These are phyloP conservation scores for Rhododendron mucronatum DNA, from an alignment of 148 eudicot genomes.

Conservation along the genomic window DNA sequence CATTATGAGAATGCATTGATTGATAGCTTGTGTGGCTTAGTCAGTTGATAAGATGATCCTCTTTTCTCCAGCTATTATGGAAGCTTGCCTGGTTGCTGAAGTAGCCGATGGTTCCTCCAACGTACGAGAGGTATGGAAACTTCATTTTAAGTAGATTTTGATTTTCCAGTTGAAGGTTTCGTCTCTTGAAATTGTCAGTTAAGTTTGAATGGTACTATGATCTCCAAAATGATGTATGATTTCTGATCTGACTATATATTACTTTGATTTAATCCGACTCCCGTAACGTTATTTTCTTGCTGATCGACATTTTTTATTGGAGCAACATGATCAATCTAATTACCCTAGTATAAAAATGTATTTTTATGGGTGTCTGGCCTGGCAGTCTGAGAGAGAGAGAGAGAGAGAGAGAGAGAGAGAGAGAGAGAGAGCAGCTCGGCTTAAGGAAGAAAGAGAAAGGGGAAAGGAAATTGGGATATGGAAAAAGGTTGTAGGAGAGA, in stretches of 20 bases:
- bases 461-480: too few relatives aligned
- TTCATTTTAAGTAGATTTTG: slow-evolving; percentile 24
- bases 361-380: not conserved
- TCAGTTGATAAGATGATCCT: not conserved
- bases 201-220: not conserved
- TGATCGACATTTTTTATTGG: not conserved
- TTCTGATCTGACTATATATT: not conserved
- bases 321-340: not conserved
- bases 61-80: slow-evolving; percentile 45
- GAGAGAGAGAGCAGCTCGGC: too few relatives aligned
- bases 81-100: slow-evolving; percentile 43
- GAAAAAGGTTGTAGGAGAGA: not conserved
- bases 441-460: not conserved
- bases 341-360: not conserved
- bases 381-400: too few relatives aligned
- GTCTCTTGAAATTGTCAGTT: not conserved
- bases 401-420: too few relatives aligned
- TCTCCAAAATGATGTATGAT: not conserved
- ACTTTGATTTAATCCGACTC: not conserved
- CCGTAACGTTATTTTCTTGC: not conserved
- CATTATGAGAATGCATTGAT: not conserved
- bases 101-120: slow-evolving; percentile 45
- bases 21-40: not conserved
- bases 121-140: slow-evolving; percentile 45
- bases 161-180: not conserved